Conservation (phyloP, 2,329 filamentous ascomycete species). For the Phialophora macrospora region DNA sequence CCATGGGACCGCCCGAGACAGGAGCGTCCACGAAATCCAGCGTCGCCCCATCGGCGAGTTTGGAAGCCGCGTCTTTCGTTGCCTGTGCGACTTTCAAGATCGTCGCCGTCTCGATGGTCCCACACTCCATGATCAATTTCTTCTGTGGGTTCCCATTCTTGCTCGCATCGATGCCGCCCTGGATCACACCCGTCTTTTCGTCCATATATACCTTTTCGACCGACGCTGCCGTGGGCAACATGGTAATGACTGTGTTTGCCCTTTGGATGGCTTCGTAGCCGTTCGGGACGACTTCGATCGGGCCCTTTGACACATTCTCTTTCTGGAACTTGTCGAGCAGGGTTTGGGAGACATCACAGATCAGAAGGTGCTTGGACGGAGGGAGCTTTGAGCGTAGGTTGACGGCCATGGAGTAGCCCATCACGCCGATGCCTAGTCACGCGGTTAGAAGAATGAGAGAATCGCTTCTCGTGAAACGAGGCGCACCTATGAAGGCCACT, state of each 20-base stretch:
- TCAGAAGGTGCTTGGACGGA: conserved; percentile 42
- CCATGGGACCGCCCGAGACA: conserved; percentile 59
- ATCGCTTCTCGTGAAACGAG: not conserved
- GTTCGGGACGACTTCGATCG: conserved; percentile 45
- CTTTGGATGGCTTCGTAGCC: conserved; percentile 48
- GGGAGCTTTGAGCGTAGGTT: conserved; percentile 48
- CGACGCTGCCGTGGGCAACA: conserved; percentile 60
- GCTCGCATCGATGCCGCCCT: conserved; percentile 41
- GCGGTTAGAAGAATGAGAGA: not conserved
- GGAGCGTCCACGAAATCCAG: conserved; percentile 60
- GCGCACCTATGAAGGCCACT: conserved; percentile 37
- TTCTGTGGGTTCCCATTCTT: conserved; percentile 50
- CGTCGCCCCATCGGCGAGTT: conserved; percentile 25
- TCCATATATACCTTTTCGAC: conserved; percentile 59
- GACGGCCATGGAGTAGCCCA: conserved; percentile 52
- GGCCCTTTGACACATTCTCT: conserved; percentile 45
- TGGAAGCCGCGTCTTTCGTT: conserved; percentile 24
- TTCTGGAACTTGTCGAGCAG: conserved; percentile 47
- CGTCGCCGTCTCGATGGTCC: conserved; percentile 61
- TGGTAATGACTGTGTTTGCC: conserved; percentile 58
- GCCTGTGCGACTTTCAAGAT: conserved; percentile 52
- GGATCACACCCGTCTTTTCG: conserved; percentile 47
- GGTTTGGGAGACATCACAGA: conserved; percentile 48
- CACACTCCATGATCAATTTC: conserved; percentile 59
- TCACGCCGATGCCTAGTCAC: conserved; percentile 46